These are phyloP conservation scores for Verticillium nonalfalfae DNA, from an alignment of 2,329 filamentous ascomycete species.

Conservation along the genomic window DNA sequence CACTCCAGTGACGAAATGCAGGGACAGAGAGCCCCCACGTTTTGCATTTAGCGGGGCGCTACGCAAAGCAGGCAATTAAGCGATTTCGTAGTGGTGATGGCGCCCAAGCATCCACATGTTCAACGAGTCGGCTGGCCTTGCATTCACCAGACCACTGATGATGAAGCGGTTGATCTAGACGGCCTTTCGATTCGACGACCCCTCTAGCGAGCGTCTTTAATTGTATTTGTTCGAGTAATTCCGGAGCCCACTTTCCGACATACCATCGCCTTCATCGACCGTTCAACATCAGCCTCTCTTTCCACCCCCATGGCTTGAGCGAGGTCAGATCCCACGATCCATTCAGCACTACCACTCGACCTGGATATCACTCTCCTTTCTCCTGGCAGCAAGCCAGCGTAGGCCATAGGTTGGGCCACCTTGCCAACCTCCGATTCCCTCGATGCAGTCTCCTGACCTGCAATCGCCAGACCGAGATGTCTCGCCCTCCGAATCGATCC, in stretches of 20 bases:
- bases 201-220: neutral
- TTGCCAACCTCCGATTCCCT: slow-evolving; percentile 18
- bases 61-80: neutral
- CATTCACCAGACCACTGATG: neutral
- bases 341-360: neutral
- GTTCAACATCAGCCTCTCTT: neutral
- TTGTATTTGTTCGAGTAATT: neutral
- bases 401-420: neutral
- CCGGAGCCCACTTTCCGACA: neutral
- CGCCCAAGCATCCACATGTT: neutral
- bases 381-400: neutral
- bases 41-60: neutral
- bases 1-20: neutral
- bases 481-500: slow-evolving; percentile 59
- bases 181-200: neutral
- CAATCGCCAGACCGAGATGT: slow-evolving; percentile 54
- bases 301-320: neutral
- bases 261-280: neutral
- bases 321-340: neutral
- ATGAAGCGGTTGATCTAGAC: neutral
- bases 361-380: neutral
- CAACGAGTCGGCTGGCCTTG: neutral
- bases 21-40: neutral
- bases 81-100: neutral
- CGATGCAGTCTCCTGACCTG: slow-evolving; percentile 60